Evolutionary conservation across 148 eudicot genomes (phyloP).

Genomic region (Nepenthes gracilis): DNA sequence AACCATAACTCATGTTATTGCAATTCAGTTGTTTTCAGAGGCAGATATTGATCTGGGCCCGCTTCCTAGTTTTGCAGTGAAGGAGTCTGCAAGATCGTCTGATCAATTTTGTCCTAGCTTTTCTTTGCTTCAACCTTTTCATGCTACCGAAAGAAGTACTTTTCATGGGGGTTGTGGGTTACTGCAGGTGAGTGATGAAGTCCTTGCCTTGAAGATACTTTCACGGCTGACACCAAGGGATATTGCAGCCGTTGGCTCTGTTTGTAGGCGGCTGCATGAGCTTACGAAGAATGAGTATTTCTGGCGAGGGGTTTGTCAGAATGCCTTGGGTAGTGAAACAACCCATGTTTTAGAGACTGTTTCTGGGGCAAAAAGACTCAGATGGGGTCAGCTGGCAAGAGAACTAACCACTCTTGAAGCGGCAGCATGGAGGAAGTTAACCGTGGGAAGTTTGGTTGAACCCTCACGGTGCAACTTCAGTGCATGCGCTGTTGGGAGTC

Average conservation of each 20-base stretch:
- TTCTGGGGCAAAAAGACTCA: slow-evolving; percentile 77
- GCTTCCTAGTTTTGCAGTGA: slow-evolving; percentile 41
- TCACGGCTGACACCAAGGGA: slow-evolving; percentile 75
- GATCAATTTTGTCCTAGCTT: slow-evolving; percentile 44
- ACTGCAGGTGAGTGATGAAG: slow-evolving; percentile 73
- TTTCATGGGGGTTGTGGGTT: slow-evolving; percentile 56
- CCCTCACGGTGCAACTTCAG: slow-evolving; percentile 95
- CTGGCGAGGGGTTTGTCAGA: slow-evolving; percentile 88
- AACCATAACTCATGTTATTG: slow-evolving; percentile 66
- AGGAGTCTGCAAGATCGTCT: slow-evolving; percentile 34
- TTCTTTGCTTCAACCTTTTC: slow-evolving; percentile 24
- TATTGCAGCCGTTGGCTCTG: slow-evolving; percentile 79
- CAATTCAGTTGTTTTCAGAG: slow-evolving; percentile 67
- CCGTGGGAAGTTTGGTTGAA: slow-evolving; percentile 78
- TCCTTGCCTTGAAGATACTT: slow-evolving; percentile 55
- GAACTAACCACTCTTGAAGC: slow-evolving; percentile 90
- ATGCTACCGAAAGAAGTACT: slow-evolving; percentile 27
- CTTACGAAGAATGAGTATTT: slow-evolving; percentile 70
- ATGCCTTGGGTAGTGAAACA: slow-evolving; percentile 91
- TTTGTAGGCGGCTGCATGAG: slow-evolving; percentile 54
- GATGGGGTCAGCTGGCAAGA: slow-evolving; percentile 85
- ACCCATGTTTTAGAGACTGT: slow-evolving; percentile 68
- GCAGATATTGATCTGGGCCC: slow-evolving; percentile 70
- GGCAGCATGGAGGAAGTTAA: slow-evolving; percentile 82
- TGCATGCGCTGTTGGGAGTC: slow-evolving; percentile 91